Conservation (phyloP, 768 basidiomycete genomes). For the Amanita jacksonii region DNA sequence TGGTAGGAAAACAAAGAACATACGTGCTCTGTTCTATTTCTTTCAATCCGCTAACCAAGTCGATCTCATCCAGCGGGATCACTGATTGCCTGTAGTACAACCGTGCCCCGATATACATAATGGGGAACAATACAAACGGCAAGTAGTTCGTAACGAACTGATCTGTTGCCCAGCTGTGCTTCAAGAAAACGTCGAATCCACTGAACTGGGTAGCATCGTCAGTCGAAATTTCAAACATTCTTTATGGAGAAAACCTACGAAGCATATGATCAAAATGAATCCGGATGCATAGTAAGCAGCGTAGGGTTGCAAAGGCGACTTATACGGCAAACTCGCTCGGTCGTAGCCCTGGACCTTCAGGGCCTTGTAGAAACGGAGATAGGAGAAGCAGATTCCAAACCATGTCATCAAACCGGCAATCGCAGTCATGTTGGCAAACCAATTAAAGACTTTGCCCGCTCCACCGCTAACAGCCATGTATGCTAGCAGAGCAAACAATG, state of each 20-base stretch:
- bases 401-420: constrained; percentile 67
- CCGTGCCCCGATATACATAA: constrained; percentile 57
- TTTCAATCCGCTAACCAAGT: constrained; percentile 64
- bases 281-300: constrained; percentile 52
- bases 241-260: constrained; percentile 34
- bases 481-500: constrained; percentile 59
- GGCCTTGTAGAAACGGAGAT: constrained; percentile 80
- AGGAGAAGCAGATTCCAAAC: constrained; percentile 70
- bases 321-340: constrained; percentile 62
- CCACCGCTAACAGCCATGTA: constrained; percentile 70
- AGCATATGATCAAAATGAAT: constrained; percentile 40
- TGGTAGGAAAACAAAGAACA: constrained; percentile 12
- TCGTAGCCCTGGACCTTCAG: constrained; percentile 72
- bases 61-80: constrained; percentile 62
- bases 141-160: constrained; percentile 83
- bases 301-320: constrained; percentile 57
- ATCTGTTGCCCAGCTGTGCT: constrained; percentile 36
- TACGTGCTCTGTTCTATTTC: constrained; percentile 60
- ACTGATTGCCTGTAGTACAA: constrained; percentile 39
- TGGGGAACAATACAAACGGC: constrained; percentile 60
- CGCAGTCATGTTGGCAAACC: constrained; percentile 74
- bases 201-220: constrained; percentile 25
- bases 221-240: neutral
- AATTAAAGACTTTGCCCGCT: constrained; percentile 67
- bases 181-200: constrained; percentile 33